These are phyloP conservation scores for Sporothrix globosa DNA, from an alignment of 2,329 filamentous ascomycete species.

Conservation along the genomic window DNA sequence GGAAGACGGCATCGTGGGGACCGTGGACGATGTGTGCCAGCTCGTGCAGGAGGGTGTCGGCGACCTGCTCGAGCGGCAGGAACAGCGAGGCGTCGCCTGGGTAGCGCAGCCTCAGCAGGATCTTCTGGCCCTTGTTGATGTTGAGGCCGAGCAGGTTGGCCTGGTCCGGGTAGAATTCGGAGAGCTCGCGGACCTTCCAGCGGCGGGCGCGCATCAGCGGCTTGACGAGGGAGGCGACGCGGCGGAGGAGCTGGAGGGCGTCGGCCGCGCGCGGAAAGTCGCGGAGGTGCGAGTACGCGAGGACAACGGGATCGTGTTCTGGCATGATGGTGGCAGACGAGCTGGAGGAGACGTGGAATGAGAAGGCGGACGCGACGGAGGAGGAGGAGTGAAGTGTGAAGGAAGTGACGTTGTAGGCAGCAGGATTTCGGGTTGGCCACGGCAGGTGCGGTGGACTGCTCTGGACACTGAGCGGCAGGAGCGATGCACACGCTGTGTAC, in stretches of 20 bases:
- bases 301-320: constrained; percentile 52
- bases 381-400: background rate
- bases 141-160: constrained; percentile 78
- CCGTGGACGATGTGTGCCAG: constrained; percentile 85
- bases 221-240: constrained; percentile 85
- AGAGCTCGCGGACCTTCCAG: constrained; percentile 78
- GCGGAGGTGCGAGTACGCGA: constrained; percentile 55
- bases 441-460: background rate
- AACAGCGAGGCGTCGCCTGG: constrained; percentile 75
- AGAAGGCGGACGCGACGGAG: background rate
- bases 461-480: background rate
- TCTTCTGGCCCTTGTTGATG: constrained; percentile 73
- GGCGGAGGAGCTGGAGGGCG: constrained; percentile 67
- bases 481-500: constrained; percentile 3
- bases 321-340: constrained; percentile 42
- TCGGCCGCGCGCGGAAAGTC: constrained; percentile 53
- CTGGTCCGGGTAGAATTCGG: constrained; percentile 82
- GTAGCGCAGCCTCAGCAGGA: constrained; percentile 81
- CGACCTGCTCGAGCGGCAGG: constrained; percentile 74
- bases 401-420: background rate
- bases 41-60: constrained; percentile 94
- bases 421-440: constrained; percentile 13
- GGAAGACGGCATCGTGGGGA: constrained; percentile 80
- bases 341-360: background rate
- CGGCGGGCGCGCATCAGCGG: constrained; percentile 87